These are phyloP conservation scores for Diaporthe ilicicola DNA, from an alignment of 2,329 filamentous ascomycete genomes.

Conservation along the genomic window DNA sequence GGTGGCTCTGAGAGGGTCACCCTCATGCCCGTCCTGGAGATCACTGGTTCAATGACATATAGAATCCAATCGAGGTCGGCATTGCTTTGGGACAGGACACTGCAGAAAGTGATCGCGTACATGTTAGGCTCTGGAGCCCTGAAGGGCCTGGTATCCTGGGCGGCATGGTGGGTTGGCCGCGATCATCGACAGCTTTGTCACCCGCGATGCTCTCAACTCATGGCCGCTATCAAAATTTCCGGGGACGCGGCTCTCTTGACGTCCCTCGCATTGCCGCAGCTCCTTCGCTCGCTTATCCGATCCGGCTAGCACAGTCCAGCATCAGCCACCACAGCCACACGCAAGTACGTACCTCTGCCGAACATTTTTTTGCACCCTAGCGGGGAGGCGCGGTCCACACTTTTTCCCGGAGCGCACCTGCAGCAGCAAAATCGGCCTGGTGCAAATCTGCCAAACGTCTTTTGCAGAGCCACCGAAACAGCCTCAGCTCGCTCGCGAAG, in stretches of 20 bases:
- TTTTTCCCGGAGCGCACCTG: slow-evolving; percentile 26
- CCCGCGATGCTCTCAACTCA: slow-evolving; percentile 24
- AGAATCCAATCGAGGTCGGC: slow-evolving; percentile 1
- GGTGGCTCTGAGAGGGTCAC: not conserved
- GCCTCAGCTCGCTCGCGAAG: slow-evolving; percentile 32
- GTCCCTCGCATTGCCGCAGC: slow-evolving; percentile 14
- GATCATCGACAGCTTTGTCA: slow-evolving; percentile 26
- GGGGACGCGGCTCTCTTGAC: slow-evolving; percentile 31
- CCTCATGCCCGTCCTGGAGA: not conserved
- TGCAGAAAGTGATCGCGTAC: slow-evolving; percentile 53
- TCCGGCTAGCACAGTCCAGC: not conserved
- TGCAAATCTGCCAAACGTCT: slow-evolving; percentile 21
- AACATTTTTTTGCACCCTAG: slow-evolving; percentile 16
- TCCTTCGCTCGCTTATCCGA: not conserved
- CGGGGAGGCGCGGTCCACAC: slow-evolving; percentile 30
- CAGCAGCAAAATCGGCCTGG: slow-evolving; percentile 15
- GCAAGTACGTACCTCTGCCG: not conserved
- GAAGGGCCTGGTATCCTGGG: slow-evolving; percentile 70
- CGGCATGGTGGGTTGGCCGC: slow-evolving; percentile 62
- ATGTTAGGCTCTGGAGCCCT: slow-evolving; percentile 66
- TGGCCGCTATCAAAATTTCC: slow-evolving; percentile 34
- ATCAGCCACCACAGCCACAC: slow-evolving; percentile 16
- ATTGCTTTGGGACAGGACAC: slow-evolving; percentile 38
- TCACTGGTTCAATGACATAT: not conserved
- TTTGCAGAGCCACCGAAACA: slow-evolving; percentile 12